phyloP scores from a whole-genome alignment of 1,284 basidiomycete genomes.

The Baeospora myosura region DNA sequence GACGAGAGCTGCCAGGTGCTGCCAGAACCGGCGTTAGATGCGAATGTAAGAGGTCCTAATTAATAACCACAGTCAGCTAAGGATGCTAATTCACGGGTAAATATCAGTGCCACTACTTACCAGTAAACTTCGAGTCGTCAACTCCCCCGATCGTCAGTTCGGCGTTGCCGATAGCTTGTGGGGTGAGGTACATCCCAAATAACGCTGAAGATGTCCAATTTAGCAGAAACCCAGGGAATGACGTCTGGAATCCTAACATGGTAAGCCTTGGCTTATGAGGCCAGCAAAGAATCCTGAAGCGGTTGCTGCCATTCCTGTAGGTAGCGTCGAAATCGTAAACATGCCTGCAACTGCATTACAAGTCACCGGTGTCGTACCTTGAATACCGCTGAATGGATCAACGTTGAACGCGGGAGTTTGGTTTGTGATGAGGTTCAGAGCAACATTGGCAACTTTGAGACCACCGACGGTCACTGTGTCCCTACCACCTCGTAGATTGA shows the following conservation, averaged over 20 bases:
- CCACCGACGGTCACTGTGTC: slow-evolving; percentile 14
- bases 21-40: slow-evolving; percentile 28
- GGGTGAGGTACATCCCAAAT: slow-evolving; percentile 47
- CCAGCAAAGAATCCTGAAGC: slow-evolving; percentile 43
- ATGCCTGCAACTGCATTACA: not conserved
- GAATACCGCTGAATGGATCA: slow-evolving; percentile 50
- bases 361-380: slow-evolving; percentile 31
- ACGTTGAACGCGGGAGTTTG: slow-evolving; percentile 13
- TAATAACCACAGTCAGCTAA: not conserved
- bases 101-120: slow-evolving; percentile 20
- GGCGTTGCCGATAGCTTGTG: slow-evolving; percentile 39
- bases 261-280: slow-evolving; percentile 39
- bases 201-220: slow-evolving; percentile 27
- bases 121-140: slow-evolving; percentile 42
- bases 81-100: slow-evolving; percentile 4
- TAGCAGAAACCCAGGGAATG: not conserved
- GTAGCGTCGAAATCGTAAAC: not conserved
- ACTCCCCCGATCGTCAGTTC: slow-evolving; percentile 49
- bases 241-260: slow-evolving; percentile 26
- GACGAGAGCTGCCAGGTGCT: slow-evolving; percentile 42
- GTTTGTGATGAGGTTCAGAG: slow-evolving; percentile 15
- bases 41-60: slow-evolving; percentile 28
- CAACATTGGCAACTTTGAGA: slow-evolving; percentile 9
- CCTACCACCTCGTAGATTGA: slow-evolving; percentile 8
- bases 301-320: slow-evolving; percentile 37